Evolutionary conservation across 768 basidiomycete genomes (phyloP).

Genomic region (Termitomyces sp.): DNA sequence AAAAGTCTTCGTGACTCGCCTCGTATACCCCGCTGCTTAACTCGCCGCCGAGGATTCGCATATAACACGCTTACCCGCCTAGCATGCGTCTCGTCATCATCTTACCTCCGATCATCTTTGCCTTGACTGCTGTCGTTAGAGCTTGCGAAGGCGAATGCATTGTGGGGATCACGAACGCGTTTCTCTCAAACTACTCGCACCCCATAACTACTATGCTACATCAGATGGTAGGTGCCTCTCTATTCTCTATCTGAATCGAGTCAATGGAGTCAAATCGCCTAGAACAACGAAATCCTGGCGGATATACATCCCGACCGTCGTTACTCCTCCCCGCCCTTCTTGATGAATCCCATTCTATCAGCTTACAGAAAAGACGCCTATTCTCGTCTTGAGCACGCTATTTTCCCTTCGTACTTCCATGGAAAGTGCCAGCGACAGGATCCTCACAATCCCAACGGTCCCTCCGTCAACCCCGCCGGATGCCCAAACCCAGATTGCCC

Average conservation of each 20-base stretch:
- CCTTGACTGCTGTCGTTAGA: conserved; percentile 33
- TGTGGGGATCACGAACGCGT: conserved; percentile 52
- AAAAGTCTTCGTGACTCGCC: no score
- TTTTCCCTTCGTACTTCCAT: conserved; percentile 72
- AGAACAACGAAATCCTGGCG: conserved; percentile 10
- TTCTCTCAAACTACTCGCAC: conserved; percentile 44
- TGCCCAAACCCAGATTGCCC: conserved; percentile 81
- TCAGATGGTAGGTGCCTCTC: conserved; percentile 38
- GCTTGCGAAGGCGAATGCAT: conserved; percentile 77
- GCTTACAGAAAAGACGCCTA: conserved; percentile 45
- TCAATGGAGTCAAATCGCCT: not conserved
- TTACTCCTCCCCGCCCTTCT: conserved; percentile 15
- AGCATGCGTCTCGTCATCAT: no score
- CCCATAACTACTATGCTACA: conserved; percentile 37
- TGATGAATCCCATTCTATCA: conserved; percentile 44
- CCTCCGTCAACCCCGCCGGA: conserved; percentile 50
- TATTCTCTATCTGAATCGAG: not conserved
- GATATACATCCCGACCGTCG: conserved; percentile 8
- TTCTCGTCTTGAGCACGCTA: conserved; percentile 43
- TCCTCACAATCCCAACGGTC: conserved; percentile 10
- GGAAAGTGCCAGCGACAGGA: conserved; percentile 66
- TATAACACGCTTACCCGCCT: no score
- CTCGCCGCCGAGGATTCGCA: no score
- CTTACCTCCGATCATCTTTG: conserved; percentile 21
- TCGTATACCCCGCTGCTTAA: no score